These are phyloP conservation scores for Posidonia australis DNA, from an alignment of 106 monocot species.

Conservation along the genomic window DNA sequence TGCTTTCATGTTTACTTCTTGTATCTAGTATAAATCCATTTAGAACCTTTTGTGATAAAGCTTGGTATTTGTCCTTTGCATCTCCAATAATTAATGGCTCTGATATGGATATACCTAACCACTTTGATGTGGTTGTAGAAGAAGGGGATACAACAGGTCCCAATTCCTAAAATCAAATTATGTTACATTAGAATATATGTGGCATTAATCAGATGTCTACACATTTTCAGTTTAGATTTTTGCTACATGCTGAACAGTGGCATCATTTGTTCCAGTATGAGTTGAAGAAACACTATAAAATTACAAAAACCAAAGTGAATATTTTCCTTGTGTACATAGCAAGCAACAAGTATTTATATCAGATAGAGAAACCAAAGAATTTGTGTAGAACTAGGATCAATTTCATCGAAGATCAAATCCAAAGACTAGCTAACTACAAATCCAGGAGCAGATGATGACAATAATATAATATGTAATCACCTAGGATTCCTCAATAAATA, in stretches of 20 bases:
- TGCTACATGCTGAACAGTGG: slow-evolving; percentile 20
- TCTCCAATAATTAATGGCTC: slow-evolving; percentile 59
- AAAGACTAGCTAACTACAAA: slow-evolving; percentile 31
- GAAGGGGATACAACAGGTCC: slow-evolving; percentile 33
- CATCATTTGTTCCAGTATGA: slow-evolving; percentile 26
- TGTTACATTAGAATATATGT: neutral
- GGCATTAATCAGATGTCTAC: neutral
- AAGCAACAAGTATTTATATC: neutral
- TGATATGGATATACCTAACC: slow-evolving; percentile 21
- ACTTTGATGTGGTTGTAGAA: slow-evolving; percentile 32
- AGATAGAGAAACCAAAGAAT: slow-evolving; percentile 23
- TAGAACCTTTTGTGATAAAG: slow-evolving; percentile 64
- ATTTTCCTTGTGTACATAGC: neutral
- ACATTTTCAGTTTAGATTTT: slow-evolving; percentile 22
- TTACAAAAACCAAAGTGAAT: neutral
- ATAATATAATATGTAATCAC: no score
- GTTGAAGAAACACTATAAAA: slow-evolving; percentile 23
- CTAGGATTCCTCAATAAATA: no score
- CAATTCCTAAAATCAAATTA: slow-evolving; percentile 42
- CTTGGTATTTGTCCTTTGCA: slow-evolving; percentile 70
- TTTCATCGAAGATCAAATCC: slow-evolving; percentile 43
- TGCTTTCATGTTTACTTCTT: no score
- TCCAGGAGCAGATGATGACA: slow-evolving; percentile 41
- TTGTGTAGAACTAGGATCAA: slow-evolving; percentile 33
- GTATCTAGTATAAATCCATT: neutral